A percentile compares a stretch with the other conserved stretches of the same genome.
These are phyloP conservation scores for Ettlia oleoabundans DNA, from an alignment of 139 green algal genomes.

Conservation along the genomic window DNA sequence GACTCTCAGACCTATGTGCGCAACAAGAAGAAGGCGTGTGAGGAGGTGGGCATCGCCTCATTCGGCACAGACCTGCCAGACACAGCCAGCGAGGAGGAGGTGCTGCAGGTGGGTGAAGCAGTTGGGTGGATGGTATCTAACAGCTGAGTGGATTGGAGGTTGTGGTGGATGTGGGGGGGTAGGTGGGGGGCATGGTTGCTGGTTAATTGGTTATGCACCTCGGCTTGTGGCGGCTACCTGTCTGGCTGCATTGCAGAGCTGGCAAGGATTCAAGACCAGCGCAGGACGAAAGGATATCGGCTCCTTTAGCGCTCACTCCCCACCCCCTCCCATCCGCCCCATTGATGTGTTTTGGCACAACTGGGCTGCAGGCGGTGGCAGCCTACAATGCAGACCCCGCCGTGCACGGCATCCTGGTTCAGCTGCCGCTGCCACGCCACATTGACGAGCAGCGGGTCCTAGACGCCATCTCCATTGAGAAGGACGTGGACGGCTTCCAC, in stretches of 20 bases:
- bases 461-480: constrained; percentile 86
- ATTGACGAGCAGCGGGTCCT: constrained; percentile 83
- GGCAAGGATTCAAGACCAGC: too few relatives aligned
- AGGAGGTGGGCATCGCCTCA: constrained; percentile 91
- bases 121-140: background rate
- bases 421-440: constrained; percentile 85
- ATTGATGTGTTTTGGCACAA: too few relatives aligned
- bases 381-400: constrained; percentile 75
- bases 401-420: constrained; percentile 93
- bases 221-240: background rate
- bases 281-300: too few relatives aligned
- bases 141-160: too few relatives aligned
- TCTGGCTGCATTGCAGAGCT: too few relatives aligned
- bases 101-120: constrained; percentile 69
- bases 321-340: too few relatives aligned
- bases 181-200: background rate
- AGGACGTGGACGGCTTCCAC: constrained; percentile 98
- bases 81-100: constrained; percentile 86
- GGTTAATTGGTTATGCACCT: background rate
- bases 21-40: constrained; percentile 94
- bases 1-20: constrained; percentile 98
- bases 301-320: too few relatives aligned
- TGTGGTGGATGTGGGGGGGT: background rate
- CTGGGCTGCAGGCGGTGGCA: constrained; percentile 67
- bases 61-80: constrained; percentile 90